Conservation (phyloP, 2,329 filamentous ascomycete species). For the Penicillium sp. region DNA sequence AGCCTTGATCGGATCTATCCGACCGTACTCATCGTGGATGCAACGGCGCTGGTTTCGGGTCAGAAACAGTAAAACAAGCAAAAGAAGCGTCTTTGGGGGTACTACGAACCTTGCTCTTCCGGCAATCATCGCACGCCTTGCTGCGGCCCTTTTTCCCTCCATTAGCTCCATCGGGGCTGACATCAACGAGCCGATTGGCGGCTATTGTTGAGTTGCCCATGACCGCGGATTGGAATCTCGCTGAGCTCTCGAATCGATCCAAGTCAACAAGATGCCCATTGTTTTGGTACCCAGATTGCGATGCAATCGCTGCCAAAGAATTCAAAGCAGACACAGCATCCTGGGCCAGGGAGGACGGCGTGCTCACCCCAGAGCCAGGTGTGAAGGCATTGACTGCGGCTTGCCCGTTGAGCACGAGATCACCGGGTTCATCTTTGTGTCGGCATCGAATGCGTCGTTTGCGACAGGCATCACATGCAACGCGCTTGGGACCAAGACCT, state of each 20-base stretch:
- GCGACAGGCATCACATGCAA: constrained; percentile 62
- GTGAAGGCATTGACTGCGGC: constrained; percentile 30
- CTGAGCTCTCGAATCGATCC: constrained; percentile 29
- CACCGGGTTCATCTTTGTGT: constrained; percentile 55
- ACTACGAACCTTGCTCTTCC: constrained; percentile 61
- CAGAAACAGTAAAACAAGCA: constrained; percentile 16
- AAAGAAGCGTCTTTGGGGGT: background rate
- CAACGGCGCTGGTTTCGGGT: constrained; percentile 55
- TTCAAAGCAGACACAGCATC: constrained; percentile 40
- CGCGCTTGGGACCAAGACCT: constrained; percentile 56
- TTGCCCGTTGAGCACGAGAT: constrained; percentile 26
- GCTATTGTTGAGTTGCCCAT: constrained; percentile 26
- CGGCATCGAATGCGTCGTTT: constrained; percentile 62
- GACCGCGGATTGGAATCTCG: constrained; percentile 24
- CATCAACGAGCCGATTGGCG: constrained; percentile 27
- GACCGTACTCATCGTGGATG: constrained; percentile 63
- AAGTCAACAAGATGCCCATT: constrained; percentile 21
- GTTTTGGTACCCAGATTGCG: constrained; percentile 33
- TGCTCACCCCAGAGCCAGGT: constrained; percentile 25
- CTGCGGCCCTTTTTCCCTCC: constrained; percentile 57
- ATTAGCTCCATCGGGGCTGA: constrained; percentile 31
- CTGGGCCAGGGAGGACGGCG: constrained; percentile 33
- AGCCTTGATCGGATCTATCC: constrained; percentile 62
- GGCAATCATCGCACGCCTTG: constrained; percentile 64
- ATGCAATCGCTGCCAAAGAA: constrained; percentile 38